Evolutionary conservation across 257 asterid genomes (phyloP).

Genomic region (Fraxinus pennsylvanica): DNA sequence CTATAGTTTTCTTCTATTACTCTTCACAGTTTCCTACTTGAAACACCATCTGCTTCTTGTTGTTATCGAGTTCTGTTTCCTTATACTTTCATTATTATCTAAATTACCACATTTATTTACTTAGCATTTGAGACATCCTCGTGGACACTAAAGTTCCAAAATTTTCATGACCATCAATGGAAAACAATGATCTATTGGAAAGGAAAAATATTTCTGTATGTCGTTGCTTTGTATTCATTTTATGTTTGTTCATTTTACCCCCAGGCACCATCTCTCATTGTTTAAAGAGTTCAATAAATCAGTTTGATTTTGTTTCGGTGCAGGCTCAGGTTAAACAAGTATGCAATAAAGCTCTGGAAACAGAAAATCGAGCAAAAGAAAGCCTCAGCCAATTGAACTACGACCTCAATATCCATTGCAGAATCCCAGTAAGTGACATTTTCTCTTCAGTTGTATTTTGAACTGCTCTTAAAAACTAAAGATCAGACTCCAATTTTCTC

Average conservation of each 20-base stretch:
- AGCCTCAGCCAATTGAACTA: slow-evolving; percentile 56
- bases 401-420: slow-evolving; percentile 64
- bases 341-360: slow-evolving; percentile 47
- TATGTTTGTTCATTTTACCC: slow-evolving; percentile 2
- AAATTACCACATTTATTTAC: background rate
- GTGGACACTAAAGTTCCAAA: background rate
- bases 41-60: background rate
- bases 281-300: background rate
- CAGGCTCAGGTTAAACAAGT: slow-evolving; percentile 54
- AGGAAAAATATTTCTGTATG: background rate
- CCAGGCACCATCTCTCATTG: background rate
- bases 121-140: background rate
- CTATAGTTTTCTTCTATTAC: background rate
- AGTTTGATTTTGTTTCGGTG: background rate
- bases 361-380: slow-evolving; percentile 58
- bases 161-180: background rate
- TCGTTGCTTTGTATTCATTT: background rate
- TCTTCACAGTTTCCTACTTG: background rate
- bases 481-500: background rate
- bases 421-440: slow-evolving; percentile 50
- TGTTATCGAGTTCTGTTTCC: background rate
- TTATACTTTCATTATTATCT: background rate
- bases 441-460: slow-evolving; percentile 9
- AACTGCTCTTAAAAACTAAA: slow-evolving; percentile 1
- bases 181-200: background rate